phyloP scores from a whole-genome alignment of 805 yeast species.

The Monosporozyma unispora region DNA sequence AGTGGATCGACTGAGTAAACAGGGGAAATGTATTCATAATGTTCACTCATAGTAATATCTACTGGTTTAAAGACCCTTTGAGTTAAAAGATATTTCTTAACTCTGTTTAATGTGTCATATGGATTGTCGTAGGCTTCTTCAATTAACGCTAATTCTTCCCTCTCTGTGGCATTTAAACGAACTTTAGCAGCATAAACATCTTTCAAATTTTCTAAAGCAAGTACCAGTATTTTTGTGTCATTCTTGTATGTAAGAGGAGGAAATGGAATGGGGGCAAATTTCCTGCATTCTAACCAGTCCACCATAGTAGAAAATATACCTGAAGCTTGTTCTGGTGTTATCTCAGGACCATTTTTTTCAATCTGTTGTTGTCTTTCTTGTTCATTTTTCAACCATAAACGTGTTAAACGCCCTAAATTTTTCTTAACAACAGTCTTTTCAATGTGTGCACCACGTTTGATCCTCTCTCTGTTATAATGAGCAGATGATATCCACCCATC shows the following conservation, averaged over 20 bases:
- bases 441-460: slow-evolving; percentile 79
- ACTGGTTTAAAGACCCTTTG: slow-evolving; percentile 91
- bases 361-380: slow-evolving; percentile 79
- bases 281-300: slow-evolving; percentile 79
- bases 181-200: slow-evolving; percentile 70
- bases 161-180: slow-evolving; percentile 72
- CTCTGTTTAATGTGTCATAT: slow-evolving; percentile 77
- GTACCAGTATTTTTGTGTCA: slow-evolving; percentile 80
- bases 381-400: slow-evolving; percentile 87
- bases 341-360: slow-evolving; percentile 78
- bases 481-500: slow-evolving; percentile 96
- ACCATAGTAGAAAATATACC: slow-evolving; percentile 80
- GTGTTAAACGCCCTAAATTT: slow-evolving; percentile 82
- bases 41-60: slow-evolving; percentile 82
- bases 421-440: slow-evolving; percentile 93
- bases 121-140: slow-evolving; percentile 98
- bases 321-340: slow-evolving; percentile 82
- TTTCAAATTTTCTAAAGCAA: slow-evolving; percentile 83
- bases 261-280: slow-evolving; percentile 81
- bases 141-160: slow-evolving; percentile 86
- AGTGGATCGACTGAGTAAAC: slow-evolving; percentile 83
- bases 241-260: slow-evolving; percentile 89
- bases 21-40: slow-evolving; percentile 74
- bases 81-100: slow-evolving; percentile 72
- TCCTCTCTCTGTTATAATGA: slow-evolving; percentile 82